Base-by-base conservation (phyloP, 2,329 filamentous ascomycete genomes). In the Colletotrichum tropicale region DNA sequence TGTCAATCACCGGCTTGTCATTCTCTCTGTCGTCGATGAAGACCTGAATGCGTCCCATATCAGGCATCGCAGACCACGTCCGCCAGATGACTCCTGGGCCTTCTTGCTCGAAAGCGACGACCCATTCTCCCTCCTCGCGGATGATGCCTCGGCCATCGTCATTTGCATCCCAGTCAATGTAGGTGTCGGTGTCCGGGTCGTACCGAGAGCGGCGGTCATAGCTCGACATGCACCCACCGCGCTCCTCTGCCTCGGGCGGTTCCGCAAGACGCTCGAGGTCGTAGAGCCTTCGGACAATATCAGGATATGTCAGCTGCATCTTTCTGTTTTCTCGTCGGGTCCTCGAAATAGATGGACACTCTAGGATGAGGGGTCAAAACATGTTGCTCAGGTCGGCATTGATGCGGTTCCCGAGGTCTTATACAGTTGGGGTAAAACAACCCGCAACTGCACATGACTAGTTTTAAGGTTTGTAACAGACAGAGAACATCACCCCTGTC, bases 11-110 rank as follows among this genome's bases (percentile, higher is more conserved):
- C n/a, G 73, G 73, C 26, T 52, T 13, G 5, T 13, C 56, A 28
- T 68, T 9, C 2, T 68, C 24, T 28, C 43, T 34, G 32, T 75
- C 64, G 32, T 73, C 73, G 43, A 73, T 65, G 34, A 75, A 75
- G 21, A 75, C 65, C 43, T 75, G 69, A 4, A 75, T 68, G 28
- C 58, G 73, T 13, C 73, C 73, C 18, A 32, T n/a, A 8, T 69
- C 73, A 2, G 73, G 73, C 73, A 73, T 75, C 7, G 73, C 73
- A n/a, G 73, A 75, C 73, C 73, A 75, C 5, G 43, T 68, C 4
- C 73, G 64, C 73, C 73, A 75, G 26, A 75, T 73, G 15, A 75
- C 73, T n/a, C 73, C 73, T 8, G 73, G 73, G n/a, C 73, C 73
- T 6, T 28, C 30, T 21, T 73, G 73, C 70, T 75, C 73, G 24